A percentile compares a stretch with the other conserved stretches of the same genome.
Evolutionary conservation across 495 filamentous ascomycete genomes (phyloP).

Genomic region (Daldinia loculata): DNA sequence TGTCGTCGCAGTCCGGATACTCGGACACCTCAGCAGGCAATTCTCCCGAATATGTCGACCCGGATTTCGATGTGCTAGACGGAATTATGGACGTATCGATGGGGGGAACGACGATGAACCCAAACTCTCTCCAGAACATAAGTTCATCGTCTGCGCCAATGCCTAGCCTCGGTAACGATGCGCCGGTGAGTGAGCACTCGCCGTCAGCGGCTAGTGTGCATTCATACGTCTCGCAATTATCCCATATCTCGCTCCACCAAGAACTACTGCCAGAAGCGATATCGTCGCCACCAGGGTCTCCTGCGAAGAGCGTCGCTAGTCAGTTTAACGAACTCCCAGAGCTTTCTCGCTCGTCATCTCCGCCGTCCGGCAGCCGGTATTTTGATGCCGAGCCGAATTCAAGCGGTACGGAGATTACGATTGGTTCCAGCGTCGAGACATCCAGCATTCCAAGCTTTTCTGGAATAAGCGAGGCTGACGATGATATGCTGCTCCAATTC

Average conservation of each 20-base stretch:
- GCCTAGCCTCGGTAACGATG: slow-evolving; percentile 45
- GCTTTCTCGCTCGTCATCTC: slow-evolving; percentile 59
- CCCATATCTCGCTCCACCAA: slow-evolving; percentile 45
- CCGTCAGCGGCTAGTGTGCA: slow-evolving; percentile 51
- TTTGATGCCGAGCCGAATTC: slow-evolving; percentile 55
- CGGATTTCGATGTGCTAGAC: slow-evolving; percentile 57
- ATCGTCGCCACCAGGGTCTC: slow-evolving; percentile 53
- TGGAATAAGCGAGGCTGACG: slow-evolving; percentile 42
- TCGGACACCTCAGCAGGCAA: slow-evolving; percentile 58
- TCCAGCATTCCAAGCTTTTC: slow-evolving; percentile 48
- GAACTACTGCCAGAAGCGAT: slow-evolving; percentile 37
- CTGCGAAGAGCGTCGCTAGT: slow-evolving; percentile 54
- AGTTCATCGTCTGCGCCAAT: slow-evolving; percentile 52
- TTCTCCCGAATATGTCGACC: slow-evolving; percentile 53
- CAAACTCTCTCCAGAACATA: slow-evolving; percentile 47
- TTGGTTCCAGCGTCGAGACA: slow-evolving; percentile 43
- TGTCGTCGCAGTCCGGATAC: slow-evolving; percentile 58
- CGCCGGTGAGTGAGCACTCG: slow-evolving; percentile 44
- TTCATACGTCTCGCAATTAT: slow-evolving; percentile 51
- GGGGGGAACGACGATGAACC: slow-evolving; percentile 51
- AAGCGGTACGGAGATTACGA: slow-evolving; percentile 41
- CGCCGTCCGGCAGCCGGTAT: slow-evolving; percentile 53
- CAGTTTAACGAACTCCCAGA: slow-evolving; percentile 56
- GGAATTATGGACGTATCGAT: slow-evolving; percentile 57
- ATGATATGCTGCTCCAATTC: slow-evolving; percentile 49